These are phyloP conservation scores for Moricandia moricandioides DNA, from an alignment of 345 rosid genomes.

Conservation along the genomic window DNA sequence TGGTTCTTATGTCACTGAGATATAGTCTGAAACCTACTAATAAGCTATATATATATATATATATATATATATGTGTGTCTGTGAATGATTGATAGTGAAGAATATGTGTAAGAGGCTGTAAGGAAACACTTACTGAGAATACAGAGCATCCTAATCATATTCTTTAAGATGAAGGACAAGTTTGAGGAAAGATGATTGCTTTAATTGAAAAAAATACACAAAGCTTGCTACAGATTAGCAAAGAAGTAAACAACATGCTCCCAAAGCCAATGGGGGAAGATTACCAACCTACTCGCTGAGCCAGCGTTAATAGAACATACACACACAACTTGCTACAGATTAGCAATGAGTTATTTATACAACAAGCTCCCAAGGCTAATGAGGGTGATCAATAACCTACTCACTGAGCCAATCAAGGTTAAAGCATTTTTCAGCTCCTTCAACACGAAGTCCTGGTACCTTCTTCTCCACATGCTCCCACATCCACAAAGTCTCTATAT, in stretches of 20 bases:
- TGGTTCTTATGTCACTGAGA: neutral
- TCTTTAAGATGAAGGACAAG: neutral
- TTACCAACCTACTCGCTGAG: neutral
- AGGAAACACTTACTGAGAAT: neutral
- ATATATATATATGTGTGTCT: no score
- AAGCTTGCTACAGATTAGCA: neutral
- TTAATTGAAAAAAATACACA: neutral
- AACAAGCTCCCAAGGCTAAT: neutral
- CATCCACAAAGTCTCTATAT: conserved; percentile 45
- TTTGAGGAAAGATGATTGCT: neutral
- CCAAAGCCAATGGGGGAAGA: neutral
- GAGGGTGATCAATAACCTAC: conserved; percentile 21
- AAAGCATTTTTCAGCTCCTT: conserved; percentile 60
- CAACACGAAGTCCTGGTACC: conserved; percentile 46
- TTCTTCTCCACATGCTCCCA: conserved; percentile 54
- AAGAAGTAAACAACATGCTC: no score
- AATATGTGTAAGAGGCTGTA: neutral
- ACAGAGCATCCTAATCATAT: neutral
- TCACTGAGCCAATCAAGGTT: conserved; percentile 70
- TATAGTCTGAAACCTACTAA: neutral
- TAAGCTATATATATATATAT: neutral
- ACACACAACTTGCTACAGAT: conserved; percentile 9
- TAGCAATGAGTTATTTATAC: conserved; percentile 7
- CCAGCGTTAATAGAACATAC: neutral
- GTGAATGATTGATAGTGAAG: neutral